Evolutionary conservation across 2,329 filamentous ascomycete genomes (phyloP).

Genomic region (Cercospora brassicicola): DNA sequence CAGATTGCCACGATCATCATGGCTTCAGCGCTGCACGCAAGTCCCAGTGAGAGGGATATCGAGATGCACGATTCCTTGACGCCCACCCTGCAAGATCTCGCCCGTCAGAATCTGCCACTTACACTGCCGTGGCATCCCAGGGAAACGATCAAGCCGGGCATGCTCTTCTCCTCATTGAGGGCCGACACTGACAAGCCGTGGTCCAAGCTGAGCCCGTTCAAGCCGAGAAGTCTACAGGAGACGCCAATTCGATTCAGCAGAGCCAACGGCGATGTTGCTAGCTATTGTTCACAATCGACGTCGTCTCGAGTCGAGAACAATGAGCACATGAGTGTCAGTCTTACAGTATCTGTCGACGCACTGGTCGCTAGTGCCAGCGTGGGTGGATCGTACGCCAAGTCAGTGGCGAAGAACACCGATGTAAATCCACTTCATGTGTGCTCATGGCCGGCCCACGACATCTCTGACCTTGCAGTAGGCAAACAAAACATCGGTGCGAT

Average conservation of each 20-base stretch:
- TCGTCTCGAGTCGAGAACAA: neutral
- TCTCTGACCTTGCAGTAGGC: neutral
- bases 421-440: neutral
- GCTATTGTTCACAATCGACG: neutral
- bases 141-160: neutral
- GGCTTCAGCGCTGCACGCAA: neutral
- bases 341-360: neutral
- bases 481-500: neutral
- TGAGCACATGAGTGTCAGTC: neutral
- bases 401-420: neutral
- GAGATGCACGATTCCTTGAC: neutral
- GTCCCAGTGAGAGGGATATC: neutral
- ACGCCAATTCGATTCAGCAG: neutral
- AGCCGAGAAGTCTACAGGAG: neutral
- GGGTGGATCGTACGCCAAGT: neutral
- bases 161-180: neutral
- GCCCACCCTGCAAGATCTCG: neutral
- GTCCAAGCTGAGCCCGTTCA: neutral
- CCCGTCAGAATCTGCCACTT: neutral
- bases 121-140: neutral
- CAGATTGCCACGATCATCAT: neutral
- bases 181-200: neutral
- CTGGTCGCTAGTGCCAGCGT: neutral
- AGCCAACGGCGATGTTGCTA: neutral
- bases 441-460: neutral